Conservation (phyloP, 176 grass and related monocot species). For the Secale cereale region DNA sequence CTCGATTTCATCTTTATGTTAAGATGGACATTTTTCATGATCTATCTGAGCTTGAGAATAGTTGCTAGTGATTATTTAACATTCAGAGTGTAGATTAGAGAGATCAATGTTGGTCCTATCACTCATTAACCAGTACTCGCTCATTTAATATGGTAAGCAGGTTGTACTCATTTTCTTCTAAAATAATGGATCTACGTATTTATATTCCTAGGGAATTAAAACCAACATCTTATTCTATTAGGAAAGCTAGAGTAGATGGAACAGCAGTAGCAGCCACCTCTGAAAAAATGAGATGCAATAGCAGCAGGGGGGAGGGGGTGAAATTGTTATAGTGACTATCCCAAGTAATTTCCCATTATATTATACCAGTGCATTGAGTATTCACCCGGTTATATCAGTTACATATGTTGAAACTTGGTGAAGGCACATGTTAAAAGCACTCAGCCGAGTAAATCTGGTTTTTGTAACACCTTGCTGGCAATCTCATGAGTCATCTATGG, state of each 20-base stretch:
- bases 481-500: not conserved
- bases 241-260: not conserved
- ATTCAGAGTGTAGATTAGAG: not conserved
- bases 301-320: not conserved
- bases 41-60: not conserved
- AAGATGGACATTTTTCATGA: not conserved
- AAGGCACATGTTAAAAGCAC: not conserved
- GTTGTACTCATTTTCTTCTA: not conserved
- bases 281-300: not conserved
- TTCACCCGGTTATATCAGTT: not conserved
- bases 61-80: not conserved
- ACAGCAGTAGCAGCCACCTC: not conserved
- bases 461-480: not conserved
- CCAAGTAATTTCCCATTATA: not conserved
- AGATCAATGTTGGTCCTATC: not conserved
- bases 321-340: not conserved
- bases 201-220: not conserved
- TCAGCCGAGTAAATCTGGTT: not conserved
- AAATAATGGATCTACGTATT: not conserved
- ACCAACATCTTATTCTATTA: not conserved
- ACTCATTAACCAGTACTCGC: not conserved
- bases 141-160: not conserved
- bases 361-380: not conserved
- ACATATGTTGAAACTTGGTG: not conserved
- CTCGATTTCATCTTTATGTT: not conserved